phyloP scores from a whole-genome alignment of 116 monocot genomes.

The Zostera marina region DNA sequence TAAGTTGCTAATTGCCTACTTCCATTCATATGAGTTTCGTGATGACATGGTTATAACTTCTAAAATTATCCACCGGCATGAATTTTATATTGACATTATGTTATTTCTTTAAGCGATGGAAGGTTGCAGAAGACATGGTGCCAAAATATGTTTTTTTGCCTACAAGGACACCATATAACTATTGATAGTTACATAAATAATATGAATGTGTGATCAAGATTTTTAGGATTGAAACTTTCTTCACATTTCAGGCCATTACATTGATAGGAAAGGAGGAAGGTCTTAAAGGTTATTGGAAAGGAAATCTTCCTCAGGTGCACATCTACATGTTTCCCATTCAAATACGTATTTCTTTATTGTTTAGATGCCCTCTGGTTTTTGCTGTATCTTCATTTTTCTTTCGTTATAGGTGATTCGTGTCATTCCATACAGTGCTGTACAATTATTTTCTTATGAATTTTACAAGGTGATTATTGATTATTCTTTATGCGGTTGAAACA shows the following conservation, averaged over 20 bases:
- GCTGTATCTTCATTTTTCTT: neutral
- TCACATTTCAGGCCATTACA: conserved; percentile 41
- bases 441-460: conserved; percentile 86
- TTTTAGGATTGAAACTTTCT: neutral
- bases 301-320: conserved; percentile 83
- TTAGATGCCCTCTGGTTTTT: conserved; percentile 4
- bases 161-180: too few relatives aligned
- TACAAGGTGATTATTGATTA: conserved; percentile 46
- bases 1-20: too few relatives aligned
- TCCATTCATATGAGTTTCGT: too few relatives aligned
- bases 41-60: too few relatives aligned
- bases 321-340: neutral
- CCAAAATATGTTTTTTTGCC: too few relatives aligned
- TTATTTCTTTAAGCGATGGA: too few relatives aligned
- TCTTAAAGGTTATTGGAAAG: conserved; percentile 91
- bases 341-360: neutral
- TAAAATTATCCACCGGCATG: too few relatives aligned
- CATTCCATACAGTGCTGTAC: conserved; percentile 89
- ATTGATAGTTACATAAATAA: too few relatives aligned
- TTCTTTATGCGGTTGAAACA: neutral
- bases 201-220: too few relatives aligned
- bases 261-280: conserved; percentile 68
- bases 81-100: too few relatives aligned
- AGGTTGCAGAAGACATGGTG: too few relatives aligned
- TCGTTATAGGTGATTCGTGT: conserved; percentile 70